A percentile compares a stretch with the other conserved stretches of the same genome.
Conservation (phyloP, 495 filamentous ascomycete species). For the Hypoxylon fragiforme region DNA sequence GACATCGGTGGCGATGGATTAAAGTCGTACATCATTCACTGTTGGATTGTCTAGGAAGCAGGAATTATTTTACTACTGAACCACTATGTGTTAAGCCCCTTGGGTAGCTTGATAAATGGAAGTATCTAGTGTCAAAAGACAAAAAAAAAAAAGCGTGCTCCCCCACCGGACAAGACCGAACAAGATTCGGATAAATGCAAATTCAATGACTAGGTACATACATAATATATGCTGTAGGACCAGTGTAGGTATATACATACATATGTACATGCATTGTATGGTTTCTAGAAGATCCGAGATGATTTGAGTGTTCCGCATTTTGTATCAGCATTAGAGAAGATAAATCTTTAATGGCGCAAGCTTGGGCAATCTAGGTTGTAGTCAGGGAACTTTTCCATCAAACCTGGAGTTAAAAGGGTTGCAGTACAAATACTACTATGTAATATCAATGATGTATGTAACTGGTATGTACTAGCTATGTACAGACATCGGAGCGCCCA, state of each 20-base stretch:
- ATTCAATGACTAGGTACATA: constrained; percentile 12
- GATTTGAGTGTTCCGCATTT: no score
- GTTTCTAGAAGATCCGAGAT: constrained; percentile 18
- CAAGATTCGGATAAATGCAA: constrained; percentile 21
- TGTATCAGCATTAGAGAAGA: neutral
- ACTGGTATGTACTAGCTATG: neutral
- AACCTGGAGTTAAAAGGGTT: neutral
- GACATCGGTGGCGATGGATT: constrained; percentile 22
- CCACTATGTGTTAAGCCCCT: no score
- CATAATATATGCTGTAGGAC: no score
- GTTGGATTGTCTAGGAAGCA: no score
- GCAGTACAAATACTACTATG: no score
- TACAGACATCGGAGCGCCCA: neutral
- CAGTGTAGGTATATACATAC: no score
- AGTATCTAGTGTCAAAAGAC: no score
- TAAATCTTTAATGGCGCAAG: neutral
- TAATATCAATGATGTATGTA: no score
- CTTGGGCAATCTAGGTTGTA: constrained; percentile 17
- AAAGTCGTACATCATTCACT: constrained; percentile 19
- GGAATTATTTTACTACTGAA: no score
- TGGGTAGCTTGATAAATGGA: no score
- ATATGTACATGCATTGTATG: no score
- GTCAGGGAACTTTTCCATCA: constrained; percentile 5
- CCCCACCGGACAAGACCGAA: constrained; percentile 28
- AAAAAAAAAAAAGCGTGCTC: constrained; percentile 4